Percentiles rank a stretch among this genome's conserved stretches.
Conservation (phyloP, 2,329 filamentous ascomycete species). For the Coleophoma crateriformis region DNA sequence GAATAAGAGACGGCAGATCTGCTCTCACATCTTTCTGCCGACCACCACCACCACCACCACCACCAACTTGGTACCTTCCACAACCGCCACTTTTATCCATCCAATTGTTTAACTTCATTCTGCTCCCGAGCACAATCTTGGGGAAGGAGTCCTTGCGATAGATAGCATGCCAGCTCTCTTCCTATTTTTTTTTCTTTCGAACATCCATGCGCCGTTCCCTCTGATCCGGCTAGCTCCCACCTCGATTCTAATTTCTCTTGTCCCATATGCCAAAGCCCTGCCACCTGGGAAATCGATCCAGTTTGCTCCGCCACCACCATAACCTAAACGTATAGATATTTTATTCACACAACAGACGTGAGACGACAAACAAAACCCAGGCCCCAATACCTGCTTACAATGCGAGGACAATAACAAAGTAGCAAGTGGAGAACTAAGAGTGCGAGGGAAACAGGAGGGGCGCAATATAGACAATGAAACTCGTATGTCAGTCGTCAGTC, state of each 20-base stretch:
- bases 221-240: neutral
- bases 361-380: neutral
- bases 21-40: too few species aligned
- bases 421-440: neutral
- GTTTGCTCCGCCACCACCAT: neutral
- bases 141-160: neutral
- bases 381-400: neutral
- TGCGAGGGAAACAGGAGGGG: neutral
- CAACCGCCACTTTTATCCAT: neutral
- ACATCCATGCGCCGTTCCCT: neutral
- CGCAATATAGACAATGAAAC: neutral
- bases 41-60: too few species aligned
- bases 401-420: neutral
- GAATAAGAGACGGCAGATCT: too few species aligned
- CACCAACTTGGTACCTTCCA: too few species aligned
- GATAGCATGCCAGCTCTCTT: neutral
- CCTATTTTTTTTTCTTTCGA: neutral
- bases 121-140: neutral
- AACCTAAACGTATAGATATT: neutral
- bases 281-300: too few species aligned
- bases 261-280: neutral
- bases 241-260: neutral
- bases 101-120: neutral
- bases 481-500: neutral
- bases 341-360: neutral